phyloP scores from a whole-genome alignment of 805 yeast genomes.

The Pichia rugopelliculosa region DNA sequence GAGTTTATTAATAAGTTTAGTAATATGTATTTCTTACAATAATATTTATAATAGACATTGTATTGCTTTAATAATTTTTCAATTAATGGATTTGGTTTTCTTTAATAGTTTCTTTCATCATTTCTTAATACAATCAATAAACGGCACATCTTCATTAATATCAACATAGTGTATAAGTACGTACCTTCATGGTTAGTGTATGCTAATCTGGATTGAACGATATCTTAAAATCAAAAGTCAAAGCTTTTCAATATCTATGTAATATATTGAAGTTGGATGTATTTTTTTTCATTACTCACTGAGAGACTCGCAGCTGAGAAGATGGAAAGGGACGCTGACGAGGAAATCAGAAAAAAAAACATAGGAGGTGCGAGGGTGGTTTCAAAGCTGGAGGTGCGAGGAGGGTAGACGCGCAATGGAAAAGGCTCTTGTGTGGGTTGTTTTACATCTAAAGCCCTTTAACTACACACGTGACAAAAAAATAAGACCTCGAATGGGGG shows the following conservation, averaged over 20 bases:
- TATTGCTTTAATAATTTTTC: not conserved
- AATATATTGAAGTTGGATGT: not conserved
- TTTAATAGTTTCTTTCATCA: not conserved
- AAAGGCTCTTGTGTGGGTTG: too few relatives aligned
- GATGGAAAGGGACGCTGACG: not conserved
- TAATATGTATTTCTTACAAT: not conserved
- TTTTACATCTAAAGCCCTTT: too few relatives aligned
- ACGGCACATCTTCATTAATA: too few relatives aligned
- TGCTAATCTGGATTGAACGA: constrained; percentile 10
- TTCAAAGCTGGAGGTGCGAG: not conserved
- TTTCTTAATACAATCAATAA: too few relatives aligned
- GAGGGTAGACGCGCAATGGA: too few relatives aligned
- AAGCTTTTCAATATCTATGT: too few relatives aligned
- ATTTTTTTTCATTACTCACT: not conserved
- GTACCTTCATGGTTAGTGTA: constrained; percentile 26
- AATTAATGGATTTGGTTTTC: not conserved
- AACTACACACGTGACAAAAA: too few relatives aligned
- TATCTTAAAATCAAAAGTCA: not conserved
- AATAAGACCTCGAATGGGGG: too few relatives aligned
- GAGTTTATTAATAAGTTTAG: not conserved
- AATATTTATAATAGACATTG: not conserved
- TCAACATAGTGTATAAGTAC: constrained; percentile 7
- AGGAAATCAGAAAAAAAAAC: too few relatives aligned
- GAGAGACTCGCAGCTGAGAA: not conserved
- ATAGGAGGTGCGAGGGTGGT: not conserved